Evolutionary conservation across 495 filamentous ascomycete species (phyloP).

Genomic region (Venustampulla echinocandica): DNA sequence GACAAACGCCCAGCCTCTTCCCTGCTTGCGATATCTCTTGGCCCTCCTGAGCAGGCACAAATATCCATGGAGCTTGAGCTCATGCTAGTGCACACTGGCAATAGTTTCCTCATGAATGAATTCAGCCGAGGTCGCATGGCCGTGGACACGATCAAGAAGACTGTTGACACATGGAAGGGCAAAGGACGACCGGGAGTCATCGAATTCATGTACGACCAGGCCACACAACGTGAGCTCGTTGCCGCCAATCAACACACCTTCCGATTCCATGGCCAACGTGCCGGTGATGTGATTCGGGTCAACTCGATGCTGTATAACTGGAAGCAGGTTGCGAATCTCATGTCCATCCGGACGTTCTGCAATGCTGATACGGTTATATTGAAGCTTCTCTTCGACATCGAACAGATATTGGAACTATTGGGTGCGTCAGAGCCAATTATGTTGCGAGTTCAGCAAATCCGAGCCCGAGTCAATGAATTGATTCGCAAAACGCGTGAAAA

Average conservation of each 20-base stretch:
- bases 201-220: conserved; percentile 50
- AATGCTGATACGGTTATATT: conserved; percentile 43
- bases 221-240: conserved; percentile 46
- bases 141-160: conserved; percentile 37
- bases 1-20: conserved; percentile 7
- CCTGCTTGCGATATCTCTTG: conserved; percentile 36
- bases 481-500: conserved; percentile 8
- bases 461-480: conserved; percentile 7
- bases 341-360: conserved; percentile 49
- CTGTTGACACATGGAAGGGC: conserved; percentile 35
- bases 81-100: conserved; percentile 44
- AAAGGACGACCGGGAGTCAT: conserved; percentile 46
- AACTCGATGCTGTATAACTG: conserved; percentile 43
- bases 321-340: conserved; percentile 40
- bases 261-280: conserved; percentile 37
- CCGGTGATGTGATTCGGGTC: conserved; percentile 32
- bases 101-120: conserved; percentile 41
- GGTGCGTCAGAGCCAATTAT: conserved; percentile 27
- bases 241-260: conserved; percentile 39
- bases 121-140: conserved; percentile 38
- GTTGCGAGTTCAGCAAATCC: conserved; percentile 15
- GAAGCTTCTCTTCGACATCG: conserved; percentile 45
- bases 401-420: conserved; percentile 45
- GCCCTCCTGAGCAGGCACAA: conserved; percentile 36
- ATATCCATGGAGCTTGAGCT: conserved; percentile 48